Evolutionary conservation across 2,329 filamentous ascomycete genomes (phyloP).

Genomic region (Colletotrichum tropicale): DNA sequence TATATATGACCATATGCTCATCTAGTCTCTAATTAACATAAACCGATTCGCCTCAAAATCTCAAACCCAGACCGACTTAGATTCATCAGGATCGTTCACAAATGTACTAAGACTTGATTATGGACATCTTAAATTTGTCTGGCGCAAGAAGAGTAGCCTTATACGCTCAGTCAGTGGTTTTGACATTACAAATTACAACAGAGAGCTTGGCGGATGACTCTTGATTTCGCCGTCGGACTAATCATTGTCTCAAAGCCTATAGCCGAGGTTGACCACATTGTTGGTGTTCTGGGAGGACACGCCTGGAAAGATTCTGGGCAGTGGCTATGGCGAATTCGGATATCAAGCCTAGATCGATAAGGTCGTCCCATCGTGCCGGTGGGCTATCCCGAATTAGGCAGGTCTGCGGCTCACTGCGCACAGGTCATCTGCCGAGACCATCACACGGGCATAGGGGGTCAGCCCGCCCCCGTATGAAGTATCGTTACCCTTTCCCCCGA

Average conservation of each 20-base stretch:
- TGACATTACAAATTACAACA: background rate
- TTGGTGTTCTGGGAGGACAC: background rate
- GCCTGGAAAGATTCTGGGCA: background rate
- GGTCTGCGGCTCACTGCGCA: slow-evolving; percentile 8
- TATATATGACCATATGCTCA: too few species aligned
- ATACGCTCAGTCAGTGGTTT: background rate
- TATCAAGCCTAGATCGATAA: background rate
- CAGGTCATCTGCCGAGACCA: slow-evolving; percentile 13
- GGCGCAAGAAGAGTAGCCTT: background rate
- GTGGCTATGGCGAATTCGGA: background rate
- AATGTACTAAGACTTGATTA: background rate
- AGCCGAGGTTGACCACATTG: background rate
- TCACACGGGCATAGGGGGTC: background rate
- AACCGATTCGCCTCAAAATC: too few species aligned
- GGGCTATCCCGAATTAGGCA: slow-evolving; percentile 10
- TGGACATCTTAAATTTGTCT: background rate
- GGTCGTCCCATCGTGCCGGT: background rate
- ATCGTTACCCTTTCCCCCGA: background rate
- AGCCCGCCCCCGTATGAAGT: background rate
- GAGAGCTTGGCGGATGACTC: background rate
- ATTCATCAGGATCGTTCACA: background rate
- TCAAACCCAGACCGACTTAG: background rate
- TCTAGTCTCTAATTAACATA: too few species aligned
- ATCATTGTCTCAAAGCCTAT: background rate
- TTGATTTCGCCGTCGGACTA: background rate